phyloP scores from a whole-genome alignment of 2,329 filamentous ascomycete genomes.

The Curvularia eragrostidis region DNA sequence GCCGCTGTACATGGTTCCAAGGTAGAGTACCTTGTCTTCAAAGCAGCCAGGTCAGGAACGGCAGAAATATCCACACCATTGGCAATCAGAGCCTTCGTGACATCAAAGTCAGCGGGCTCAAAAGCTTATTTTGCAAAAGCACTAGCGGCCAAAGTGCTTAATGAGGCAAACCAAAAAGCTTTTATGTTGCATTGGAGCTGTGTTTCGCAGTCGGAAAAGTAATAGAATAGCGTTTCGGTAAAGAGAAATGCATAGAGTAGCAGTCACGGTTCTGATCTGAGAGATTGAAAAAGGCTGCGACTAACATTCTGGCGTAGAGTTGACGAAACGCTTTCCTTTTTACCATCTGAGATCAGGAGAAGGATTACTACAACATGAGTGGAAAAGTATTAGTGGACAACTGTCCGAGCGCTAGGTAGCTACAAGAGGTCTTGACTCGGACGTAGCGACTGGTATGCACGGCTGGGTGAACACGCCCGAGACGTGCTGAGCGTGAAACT shows the following conservation, averaged over 20 bases:
- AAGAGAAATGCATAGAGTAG: slow-evolving; percentile 26
- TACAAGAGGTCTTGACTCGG: too few species aligned
- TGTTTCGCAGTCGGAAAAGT: background rate
- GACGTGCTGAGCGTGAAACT: too few species aligned
- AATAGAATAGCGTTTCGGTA: background rate
- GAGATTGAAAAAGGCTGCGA: background rate
- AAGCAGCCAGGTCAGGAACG: slow-evolving; percentile 20
- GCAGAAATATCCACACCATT: slow-evolving; percentile 29
- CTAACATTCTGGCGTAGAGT: background rate
- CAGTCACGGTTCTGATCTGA: background rate
- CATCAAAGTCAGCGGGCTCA: slow-evolving; percentile 27
- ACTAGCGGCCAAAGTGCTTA: slow-evolving; percentile 13
- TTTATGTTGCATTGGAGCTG: slow-evolving; percentile 13
- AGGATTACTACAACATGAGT: background rate
- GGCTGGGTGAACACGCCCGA: too few species aligned
- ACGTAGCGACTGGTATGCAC: too few species aligned
- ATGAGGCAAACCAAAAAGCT: slow-evolving; percentile 2
- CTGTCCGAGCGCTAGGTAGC: background rate
- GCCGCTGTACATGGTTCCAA: slow-evolving; percentile 25
- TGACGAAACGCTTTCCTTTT: background rate
- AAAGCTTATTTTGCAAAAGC: slow-evolving; percentile 20
- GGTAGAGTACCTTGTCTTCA: slow-evolving; percentile 2
- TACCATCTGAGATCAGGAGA: background rate
- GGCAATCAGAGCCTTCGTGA: slow-evolving; percentile 26
- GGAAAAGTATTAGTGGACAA: background rate